Evolutionary conservation across 768 basidiomycete species (phyloP), one percentile per base, ranked within the genome.

Genomic region (Pleurotus djamor): DNA sequence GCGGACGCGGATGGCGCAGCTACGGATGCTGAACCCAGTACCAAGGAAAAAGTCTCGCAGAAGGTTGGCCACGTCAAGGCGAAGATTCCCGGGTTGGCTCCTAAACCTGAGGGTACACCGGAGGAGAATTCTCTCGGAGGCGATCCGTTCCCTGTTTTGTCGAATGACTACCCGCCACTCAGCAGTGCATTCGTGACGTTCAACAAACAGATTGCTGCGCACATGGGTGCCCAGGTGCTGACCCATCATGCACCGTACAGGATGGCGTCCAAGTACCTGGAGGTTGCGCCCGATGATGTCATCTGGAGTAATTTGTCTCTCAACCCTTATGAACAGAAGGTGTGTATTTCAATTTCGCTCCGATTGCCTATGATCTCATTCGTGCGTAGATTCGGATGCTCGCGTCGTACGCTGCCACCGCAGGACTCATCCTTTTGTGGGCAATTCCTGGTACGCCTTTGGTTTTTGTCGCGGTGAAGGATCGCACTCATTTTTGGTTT

Each of bases 191-290:
- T 98, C 71, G 80, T 98, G 60, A 88, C 91, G 17, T 98, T 98
- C 81, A 86, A 94, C 71, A 81, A 85, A 64, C 96, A 98, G 76
- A 91, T 97, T 61, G 90, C 92, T 2, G 95, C 96, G 14, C 95
- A 98, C 72, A 76, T 98, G 71, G 94, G 91, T 1, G 81, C 82
- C 37, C 87, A 95, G 72, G 76, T 79, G 3, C 74, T 96, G 44
- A 75, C 84, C 5, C 91, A 96, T 71, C 87, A 96, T 67, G 84
- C 86, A 54, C 93, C 93, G 28, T 92, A 92, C 65, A 76, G 83
- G 13, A 97, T 98, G 94, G 82, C 75, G 55, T 33, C 43, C 14
- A 85, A 86, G 52, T 90, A 87, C 67, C 81, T 88, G 43, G 96
- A 97, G 70, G 87, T 96, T 55, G 82, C 89, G 0, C 95, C 96